Base-by-base conservation (phyloP, 495 filamentous ascomycete species). In the Penicillium taxi region DNA sequence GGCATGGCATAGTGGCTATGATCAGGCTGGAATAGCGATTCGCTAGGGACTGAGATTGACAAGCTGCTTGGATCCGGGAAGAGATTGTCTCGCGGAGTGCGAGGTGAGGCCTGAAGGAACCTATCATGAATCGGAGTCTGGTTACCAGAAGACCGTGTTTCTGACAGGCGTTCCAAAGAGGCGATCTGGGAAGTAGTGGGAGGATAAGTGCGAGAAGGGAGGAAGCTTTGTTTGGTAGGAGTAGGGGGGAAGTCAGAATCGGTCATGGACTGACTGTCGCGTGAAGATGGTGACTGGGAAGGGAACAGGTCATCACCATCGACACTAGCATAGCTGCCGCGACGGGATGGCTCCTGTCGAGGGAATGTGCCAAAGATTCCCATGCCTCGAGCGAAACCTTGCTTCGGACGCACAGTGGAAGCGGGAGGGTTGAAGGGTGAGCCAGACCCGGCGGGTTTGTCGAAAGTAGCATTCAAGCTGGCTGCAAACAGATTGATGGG, bases 201-300 rank as follows among this genome's bases (percentile, higher is more conserved):
- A 15, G 63, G 64, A 35, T 62, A 64, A 17, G 63, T 65, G 34
- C 59, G 59, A 30, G 64, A 64, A 18, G 63, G 62, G 35, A 64
- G 61, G 38, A 67, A 69, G 11, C 70, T 55, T 45, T 80, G 81
- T 60, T 94, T 96, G 1, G 93, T 96, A 2, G 91, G 91, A 8
- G 91, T 98, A 7, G 89, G 88, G 15, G 89, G 89, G 16, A 93
- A 63, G 14, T 94, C 84, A 26, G 67, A 72, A 44, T 90, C 86
- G 24, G 69, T 72, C 28, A 76, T 68, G 3, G 72, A 65, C 45
- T 80, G 77, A 43, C 75, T 78, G 27, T 79, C 71, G 12, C 74
- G 73, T 7, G 63, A 70, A 22, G 71, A 70, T 9, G 78, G 77
- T 5, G 76, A 82, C 25, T 69, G 62, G 42, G 59, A 70, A 26